phyloP scores from a whole-genome alignment of 2,329 filamentous ascomycete genomes.

The Fusarium poae region DNA sequence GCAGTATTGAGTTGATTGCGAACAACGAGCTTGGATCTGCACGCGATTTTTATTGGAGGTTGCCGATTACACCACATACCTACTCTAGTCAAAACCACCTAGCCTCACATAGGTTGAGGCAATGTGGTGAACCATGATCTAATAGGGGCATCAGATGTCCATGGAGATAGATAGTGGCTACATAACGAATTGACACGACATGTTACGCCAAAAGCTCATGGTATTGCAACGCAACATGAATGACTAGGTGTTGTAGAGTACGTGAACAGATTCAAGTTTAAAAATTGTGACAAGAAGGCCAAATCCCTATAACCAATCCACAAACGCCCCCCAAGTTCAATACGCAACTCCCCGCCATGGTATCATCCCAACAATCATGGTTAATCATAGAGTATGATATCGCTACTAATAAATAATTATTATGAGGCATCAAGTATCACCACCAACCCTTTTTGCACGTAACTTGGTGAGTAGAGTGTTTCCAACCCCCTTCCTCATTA shows the following conservation, averaged over 20 bases:
- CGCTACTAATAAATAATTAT: neutral
- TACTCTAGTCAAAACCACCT: conserved; percentile 21
- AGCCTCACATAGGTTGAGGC: conserved; percentile 4
- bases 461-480: conserved; percentile 58
- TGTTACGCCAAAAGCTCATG: conserved; percentile 11
- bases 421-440: conserved; percentile 7
- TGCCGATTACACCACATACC: conserved; percentile 41
- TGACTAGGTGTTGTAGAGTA: neutral
- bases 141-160: neutral
- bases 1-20: conserved; percentile 14
- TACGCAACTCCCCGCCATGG: conserved; percentile 2
- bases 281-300: conserved; percentile 11
- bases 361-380: conserved; percentile 9
- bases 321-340: conserved; percentile 33
- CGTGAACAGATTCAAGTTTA: neutral
- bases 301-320: conserved; percentile 10
- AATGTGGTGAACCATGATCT: conserved; percentile 15
- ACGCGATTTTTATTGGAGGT: conserved; percentile 25
- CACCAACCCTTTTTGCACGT: conserved; percentile 52
- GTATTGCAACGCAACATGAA: neutral
- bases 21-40: conserved; percentile 20
- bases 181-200: conserved; percentile 36
- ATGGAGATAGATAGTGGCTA: conserved; percentile 26
- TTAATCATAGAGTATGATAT: conserved; percentile 20
- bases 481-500: conserved; percentile 51